Base-by-base conservation (phyloP, 2,329 filamentous ascomycete species). In the Sporothrix euskadiensis region DNA sequence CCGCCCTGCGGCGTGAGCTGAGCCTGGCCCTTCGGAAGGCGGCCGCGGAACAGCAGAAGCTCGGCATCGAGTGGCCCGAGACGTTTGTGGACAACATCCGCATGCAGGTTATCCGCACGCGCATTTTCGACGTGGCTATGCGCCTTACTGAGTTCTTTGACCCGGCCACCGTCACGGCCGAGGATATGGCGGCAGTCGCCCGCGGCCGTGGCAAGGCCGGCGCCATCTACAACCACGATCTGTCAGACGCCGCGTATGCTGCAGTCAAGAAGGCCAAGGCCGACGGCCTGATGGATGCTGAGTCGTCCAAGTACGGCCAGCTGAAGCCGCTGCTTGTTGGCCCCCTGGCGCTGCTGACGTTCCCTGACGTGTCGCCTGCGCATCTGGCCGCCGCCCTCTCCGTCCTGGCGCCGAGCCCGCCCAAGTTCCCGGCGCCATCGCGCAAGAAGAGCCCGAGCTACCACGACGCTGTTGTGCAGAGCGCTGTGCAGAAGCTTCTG, bases 101-200 rank as follows among this genome's bases (percentile, higher is more conserved):
- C 82, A 81, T 98, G 35, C 91, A 97, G 81, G 92, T 97, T 35
- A 85, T 99, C 73, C 91, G 96, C 80, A 96, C 93, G 16, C 92
- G 93, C 79, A 97, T 99, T 79, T 93, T 99, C 80, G 90, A 91
- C 77, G 89, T 93, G 22, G 94, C 95, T 0, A 84, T 98, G 75
- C 91, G 92, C 77, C 88, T 98, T 70, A 90, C 94, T 75, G 95
- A 98, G 80, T 97, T 94, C 83, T 97, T 89, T 80, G 88, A 88
- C 80, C 87, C 85, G 4, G 81, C 83, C 22, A 77, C 80, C 5
- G 78, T 80, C 16, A 78, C 79, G 41, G 78, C 81, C 32, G 71
- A 73, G 61, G 16, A 39, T 7, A 71, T 68, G n/a, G 71, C 57
- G 8, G 73, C 73, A 4, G 3, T 77, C 76, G 2, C 81, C 78